phyloP scores from a whole-genome alignment of 495 filamentous ascomycete genomes.

The Chaetomium tenue region DNA sequence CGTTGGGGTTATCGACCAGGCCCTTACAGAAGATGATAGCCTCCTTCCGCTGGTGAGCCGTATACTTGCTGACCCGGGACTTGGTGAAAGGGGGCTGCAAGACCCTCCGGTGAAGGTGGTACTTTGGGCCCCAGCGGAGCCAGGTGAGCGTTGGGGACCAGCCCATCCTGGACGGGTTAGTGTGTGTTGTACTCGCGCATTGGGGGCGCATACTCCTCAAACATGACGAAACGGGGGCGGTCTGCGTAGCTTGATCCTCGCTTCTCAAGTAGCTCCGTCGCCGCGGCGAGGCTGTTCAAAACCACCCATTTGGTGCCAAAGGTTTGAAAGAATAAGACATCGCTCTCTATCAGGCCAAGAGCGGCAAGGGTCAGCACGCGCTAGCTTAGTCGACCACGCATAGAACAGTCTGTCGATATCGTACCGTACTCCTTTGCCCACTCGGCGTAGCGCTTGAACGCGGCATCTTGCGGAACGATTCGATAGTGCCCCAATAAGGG shows the following conservation, averaged over 20 bases:
- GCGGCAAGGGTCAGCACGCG: background rate
- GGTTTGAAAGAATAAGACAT: constrained; percentile 43
- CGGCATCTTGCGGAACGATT: constrained; percentile 39
- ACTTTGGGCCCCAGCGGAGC: constrained; percentile 48
- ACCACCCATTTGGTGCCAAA: constrained; percentile 46
- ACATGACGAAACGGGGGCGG: constrained; percentile 49
- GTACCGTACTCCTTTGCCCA: constrained; percentile 43
- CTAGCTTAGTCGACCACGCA: background rate
- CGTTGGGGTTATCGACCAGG: constrained; percentile 28
- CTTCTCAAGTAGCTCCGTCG: constrained; percentile 46
- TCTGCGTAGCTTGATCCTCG: constrained; percentile 47
- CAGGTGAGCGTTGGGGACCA: constrained; percentile 50
- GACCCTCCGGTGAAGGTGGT: constrained; percentile 45
- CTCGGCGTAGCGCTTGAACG: constrained; percentile 43
- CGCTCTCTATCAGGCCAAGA: constrained; percentile 23
- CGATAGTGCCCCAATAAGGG: constrained; percentile 45
- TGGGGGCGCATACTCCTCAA: constrained; percentile 37
- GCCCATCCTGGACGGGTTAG: constrained; percentile 39
- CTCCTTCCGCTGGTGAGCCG: constrained; percentile 37
- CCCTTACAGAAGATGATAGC: constrained; percentile 34
- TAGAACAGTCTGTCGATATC: constrained; percentile 2
- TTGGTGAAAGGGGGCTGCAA: constrained; percentile 45
- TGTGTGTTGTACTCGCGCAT: background rate
- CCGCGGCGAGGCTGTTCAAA: constrained; percentile 41
- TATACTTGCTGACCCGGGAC: constrained; percentile 35